phyloP scores from a whole-genome alignment of 2,329 filamentous ascomycete genomes.

The Colletotrichum sp. region DNA sequence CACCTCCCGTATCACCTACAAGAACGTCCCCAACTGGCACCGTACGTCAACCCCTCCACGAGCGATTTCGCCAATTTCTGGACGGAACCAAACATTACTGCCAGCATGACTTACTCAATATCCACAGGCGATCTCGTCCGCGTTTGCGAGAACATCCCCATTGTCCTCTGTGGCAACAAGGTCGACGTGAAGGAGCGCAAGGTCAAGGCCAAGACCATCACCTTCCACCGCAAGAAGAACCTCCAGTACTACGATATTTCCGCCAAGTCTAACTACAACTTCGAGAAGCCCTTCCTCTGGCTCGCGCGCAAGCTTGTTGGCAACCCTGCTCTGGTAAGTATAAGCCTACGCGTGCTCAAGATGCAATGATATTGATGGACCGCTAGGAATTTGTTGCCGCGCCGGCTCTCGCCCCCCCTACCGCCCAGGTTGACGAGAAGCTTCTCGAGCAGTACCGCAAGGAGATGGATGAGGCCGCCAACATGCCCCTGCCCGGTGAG shows the following conservation, averaged over 20 bases:
- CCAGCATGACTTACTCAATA: neutral
- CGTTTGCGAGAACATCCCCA: constrained; percentile 99
- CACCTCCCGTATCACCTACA: constrained; percentile 99
- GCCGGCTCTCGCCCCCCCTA: constrained; percentile 91
- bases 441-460: constrained; percentile 82
- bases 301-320: constrained; percentile 97
- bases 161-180: constrained; percentile 99
- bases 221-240: constrained; percentile 99
- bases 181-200: constrained; percentile 99
- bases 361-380: neutral
- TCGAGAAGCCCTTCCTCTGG: constrained; percentile 99
- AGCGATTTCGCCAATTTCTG: neutral
- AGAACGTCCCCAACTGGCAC: constrained; percentile 99
- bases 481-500: constrained; percentile 91
- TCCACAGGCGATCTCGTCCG: constrained; percentile 89
- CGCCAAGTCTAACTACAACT: constrained; percentile 99
- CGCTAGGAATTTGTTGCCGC: constrained; percentile 92
- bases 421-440: constrained; percentile 84
- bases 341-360: constrained; percentile 28
- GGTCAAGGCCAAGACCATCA: constrained; percentile 99
- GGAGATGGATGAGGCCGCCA: constrained; percentile 84
- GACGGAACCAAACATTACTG: neutral
- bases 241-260: constrained; percentile 99
- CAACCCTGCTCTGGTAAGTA: constrained; percentile 81
- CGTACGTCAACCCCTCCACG: constrained; percentile 65